These are phyloP conservation scores for Bruguiera hainesii DNA, from an alignment of 441 rosid genomes.

Conservation along the genomic window DNA sequence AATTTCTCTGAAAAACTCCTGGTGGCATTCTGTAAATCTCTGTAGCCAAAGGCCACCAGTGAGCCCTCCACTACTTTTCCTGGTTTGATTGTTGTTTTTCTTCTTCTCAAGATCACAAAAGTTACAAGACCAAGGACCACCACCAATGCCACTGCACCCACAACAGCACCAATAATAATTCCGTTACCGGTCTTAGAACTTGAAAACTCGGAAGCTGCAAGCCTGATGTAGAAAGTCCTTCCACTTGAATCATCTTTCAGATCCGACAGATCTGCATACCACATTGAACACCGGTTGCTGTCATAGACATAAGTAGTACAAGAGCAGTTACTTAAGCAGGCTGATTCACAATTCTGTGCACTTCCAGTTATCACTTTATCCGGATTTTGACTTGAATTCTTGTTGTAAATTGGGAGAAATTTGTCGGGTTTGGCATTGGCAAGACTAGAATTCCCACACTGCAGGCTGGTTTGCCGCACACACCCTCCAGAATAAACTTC, in stretches of 20 bases:
- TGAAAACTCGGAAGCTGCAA: slow-evolving; percentile 43
- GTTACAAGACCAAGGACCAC: slow-evolving; percentile 29
- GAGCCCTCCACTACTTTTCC: slow-evolving; percentile 51
- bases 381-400: slow-evolving; percentile 26
- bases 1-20: slow-evolving; percentile 58
- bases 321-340: slow-evolving; percentile 40
- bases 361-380: slow-evolving; percentile 5
- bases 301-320: slow-evolving; percentile 51
- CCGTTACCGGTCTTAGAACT: slow-evolving; percentile 28
- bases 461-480: slow-evolving; percentile 16
- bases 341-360: slow-evolving; percentile 23
- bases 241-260: slow-evolving; percentile 30
- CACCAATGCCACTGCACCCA: slow-evolving; percentile 33
- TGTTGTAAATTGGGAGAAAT: slow-evolving; percentile 30
- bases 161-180: slow-evolving; percentile 34
- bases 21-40: slow-evolving; percentile 54
- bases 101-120: slow-evolving; percentile 33
- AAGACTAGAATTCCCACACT: slow-evolving; percentile 24
- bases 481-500: slow-evolving; percentile 50
- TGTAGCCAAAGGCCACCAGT: slow-evolving; percentile 51
- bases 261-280: slow-evolving; percentile 43
- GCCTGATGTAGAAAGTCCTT: slow-evolving; percentile 32
- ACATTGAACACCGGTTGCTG: slow-evolving; percentile 31
- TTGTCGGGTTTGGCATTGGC: slow-evolving; percentile 21
- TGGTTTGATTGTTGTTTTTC: slow-evolving; percentile 18